Evolutionary conservation across 2,329 filamentous ascomycete genomes (phyloP), one percentile per base, ranked within the genome.

Genomic region (Exophiala dermatitidis): DNA sequence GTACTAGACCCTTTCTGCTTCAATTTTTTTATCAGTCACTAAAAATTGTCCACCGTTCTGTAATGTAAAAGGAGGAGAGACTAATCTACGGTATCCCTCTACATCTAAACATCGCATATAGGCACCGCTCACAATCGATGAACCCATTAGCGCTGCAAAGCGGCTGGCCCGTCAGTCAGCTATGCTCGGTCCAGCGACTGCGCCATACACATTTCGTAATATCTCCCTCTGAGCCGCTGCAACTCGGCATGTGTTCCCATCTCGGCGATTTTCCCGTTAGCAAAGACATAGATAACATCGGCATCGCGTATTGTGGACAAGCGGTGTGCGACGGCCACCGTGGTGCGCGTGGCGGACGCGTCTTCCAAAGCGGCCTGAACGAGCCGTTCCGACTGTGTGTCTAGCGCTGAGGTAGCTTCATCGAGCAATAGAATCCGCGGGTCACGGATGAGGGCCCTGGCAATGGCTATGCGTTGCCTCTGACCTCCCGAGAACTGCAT

Each of bases 381-480:
- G 8, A 68, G 48, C 5, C 59, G 58, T 48, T 72, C 69, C 5
- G 66, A 68, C 49, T 69, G 62, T 1, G 69, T 68, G 58, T 73
- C 69, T 5, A 72, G 59, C 2, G 68, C 69, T 12, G 65, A 68
- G 2, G 72, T 74, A 1, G 72, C 72, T 60, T 75, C 72, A 48
- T 75, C 72, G 1, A 75, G 64, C 3, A 74, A 52, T 1, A 75
- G 45, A 28, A 63, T 46, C 29, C 53, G 55, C n/a, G 62, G 59
- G n/a, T 69, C 64, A 6, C 69, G 67, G 8, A 74, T 62, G 19
- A 75, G 59, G 2, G 70, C 71, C 8, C 72, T 59, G 4, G 72
- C 72, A 50, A 74, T 71, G 1, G 72, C 70, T 31, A 75, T 65
- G 5, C 72, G 67, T 54, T 74, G 72, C 46, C 67, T 61, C 51